These are phyloP conservation scores for Staphylotrichum longicolle DNA, from an alignment of 495 filamentous ascomycete genomes.

Conservation along the genomic window DNA sequence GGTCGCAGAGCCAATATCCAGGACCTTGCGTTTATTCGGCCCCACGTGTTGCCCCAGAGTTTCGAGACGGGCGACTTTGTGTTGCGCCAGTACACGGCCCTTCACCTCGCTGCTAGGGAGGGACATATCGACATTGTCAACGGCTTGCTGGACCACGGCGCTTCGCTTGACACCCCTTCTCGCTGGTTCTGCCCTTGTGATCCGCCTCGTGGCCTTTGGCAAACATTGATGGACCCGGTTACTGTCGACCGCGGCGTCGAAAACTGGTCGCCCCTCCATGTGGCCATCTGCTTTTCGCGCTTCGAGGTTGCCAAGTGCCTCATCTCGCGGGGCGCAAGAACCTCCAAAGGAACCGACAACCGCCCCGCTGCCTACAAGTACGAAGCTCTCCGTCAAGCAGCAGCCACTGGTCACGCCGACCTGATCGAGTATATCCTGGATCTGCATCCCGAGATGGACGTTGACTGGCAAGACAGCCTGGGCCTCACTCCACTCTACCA, in stretches of 20 bases:
- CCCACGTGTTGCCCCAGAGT: too few relatives aligned
- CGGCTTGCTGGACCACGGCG: constrained; percentile 9
- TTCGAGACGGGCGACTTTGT: too few relatives aligned
- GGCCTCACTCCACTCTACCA: too few relatives aligned
- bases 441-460: too few relatives aligned
- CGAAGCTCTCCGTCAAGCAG: too few relatives aligned
- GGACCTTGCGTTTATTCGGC: too few relatives aligned
- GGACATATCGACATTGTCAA: constrained; percentile 9
- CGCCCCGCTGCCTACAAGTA: too few relatives aligned
- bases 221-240: not conserved
- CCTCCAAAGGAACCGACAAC: too few relatives aligned
- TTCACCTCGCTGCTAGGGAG: constrained; percentile 12
- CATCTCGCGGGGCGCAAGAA: not conserved
- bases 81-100: constrained; percentile 3
- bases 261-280: constrained; percentile 16
- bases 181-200: not conserved
- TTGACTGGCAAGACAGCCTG: too few relatives aligned
- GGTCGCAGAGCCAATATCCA: too few relatives aligned
- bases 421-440: too few relatives aligned
- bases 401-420: too few relatives aligned
- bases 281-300: constrained; percentile 20
- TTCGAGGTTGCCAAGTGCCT: constrained; percentile 15
- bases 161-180: not conserved
- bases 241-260: not conserved
- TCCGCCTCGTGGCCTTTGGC: not conserved